Conservation (phyloP, 1,139 yeast genomes). For the Hanseniaspora sp. region DNA sequence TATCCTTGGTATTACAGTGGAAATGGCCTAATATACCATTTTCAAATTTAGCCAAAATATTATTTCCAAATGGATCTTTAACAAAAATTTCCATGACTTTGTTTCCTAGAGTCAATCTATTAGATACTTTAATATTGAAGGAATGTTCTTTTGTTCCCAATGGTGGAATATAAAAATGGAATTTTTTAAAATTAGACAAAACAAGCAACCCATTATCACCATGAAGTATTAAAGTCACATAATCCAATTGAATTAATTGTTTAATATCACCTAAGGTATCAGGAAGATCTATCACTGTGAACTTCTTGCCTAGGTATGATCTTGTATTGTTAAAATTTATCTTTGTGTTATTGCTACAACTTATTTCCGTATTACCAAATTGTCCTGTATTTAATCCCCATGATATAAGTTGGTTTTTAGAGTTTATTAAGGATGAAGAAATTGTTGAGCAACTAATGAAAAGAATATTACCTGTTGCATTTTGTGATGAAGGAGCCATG, state of each 20-base stretch:
- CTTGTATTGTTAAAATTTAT: conserved; percentile 3
- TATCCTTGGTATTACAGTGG: conserved; percentile 17
- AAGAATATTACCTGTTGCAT: conserved; percentile 27
- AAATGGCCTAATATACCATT: conserved; percentile 27
- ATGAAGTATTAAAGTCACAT: conserved; percentile 58
- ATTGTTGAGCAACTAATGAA: conserved; percentile 62
- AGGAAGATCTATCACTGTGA: conserved; percentile 32
- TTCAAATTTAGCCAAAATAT: conserved; percentile 24
- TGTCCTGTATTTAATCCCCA: conserved; percentile 90
- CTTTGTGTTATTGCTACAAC: conserved; percentile 14
- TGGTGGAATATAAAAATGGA: conserved; percentile 38
- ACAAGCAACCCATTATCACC: conserved; percentile 52
- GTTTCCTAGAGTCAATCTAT: conserved; percentile 17
- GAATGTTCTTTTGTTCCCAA: conserved; percentile 20
- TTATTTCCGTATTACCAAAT: conserved; percentile 43
- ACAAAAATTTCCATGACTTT: conserved; percentile 25
- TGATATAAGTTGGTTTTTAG: conserved; percentile 41
- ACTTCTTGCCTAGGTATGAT: conserved; percentile 5
- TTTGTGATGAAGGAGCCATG: conserved; percentile 35
- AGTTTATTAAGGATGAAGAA: conserved; percentile 54
- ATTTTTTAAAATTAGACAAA: conserved; percentile 47
- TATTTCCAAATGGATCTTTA: conserved; percentile 26
- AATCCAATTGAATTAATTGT: conserved; percentile 56
- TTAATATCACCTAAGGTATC: conserved; percentile 38
- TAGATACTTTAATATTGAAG: conserved; percentile 9